Evolutionary conservation across 139 green algal species (phyloP).

Genomic region (Micromonas commoda): DNA sequence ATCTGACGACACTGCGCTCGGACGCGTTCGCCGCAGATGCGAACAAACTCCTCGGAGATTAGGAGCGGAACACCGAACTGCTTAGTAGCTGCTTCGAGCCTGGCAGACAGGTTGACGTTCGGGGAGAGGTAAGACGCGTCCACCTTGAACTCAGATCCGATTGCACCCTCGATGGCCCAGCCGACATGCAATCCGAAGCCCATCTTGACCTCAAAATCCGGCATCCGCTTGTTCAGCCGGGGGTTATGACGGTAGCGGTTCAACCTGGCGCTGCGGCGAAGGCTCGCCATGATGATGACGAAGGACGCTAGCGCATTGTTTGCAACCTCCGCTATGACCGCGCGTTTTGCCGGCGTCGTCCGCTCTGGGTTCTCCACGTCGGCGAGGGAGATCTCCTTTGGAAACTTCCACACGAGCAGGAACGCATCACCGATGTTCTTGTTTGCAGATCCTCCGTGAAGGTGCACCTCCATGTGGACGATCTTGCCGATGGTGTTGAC

Average conservation of each 20-base stretch:
- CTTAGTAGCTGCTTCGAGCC: slow-evolving; percentile 76
- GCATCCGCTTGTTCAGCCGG: slow-evolving; percentile 69
- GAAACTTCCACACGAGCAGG: slow-evolving; percentile 69
- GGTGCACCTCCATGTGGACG: slow-evolving; percentile 77
- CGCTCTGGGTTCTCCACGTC: neutral
- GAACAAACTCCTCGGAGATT: slow-evolving; percentile 68
- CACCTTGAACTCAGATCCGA: slow-evolving; percentile 90
- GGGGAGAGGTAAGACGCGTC: slow-evolving; percentile 91
- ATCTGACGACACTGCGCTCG: slow-evolving; percentile 63
- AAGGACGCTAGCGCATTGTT: slow-evolving; percentile 85
- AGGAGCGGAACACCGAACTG: slow-evolving; percentile 82
- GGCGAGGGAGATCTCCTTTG: slow-evolving; percentile 38
- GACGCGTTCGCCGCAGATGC: slow-evolving; percentile 49
- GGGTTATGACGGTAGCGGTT: slow-evolving; percentile 35
- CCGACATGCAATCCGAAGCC: slow-evolving; percentile 90
- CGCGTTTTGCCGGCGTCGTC: slow-evolving; percentile 13
- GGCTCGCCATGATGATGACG: slow-evolving; percentile 69
- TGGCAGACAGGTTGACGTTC: slow-evolving; percentile 93
- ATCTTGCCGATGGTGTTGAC: slow-evolving; percentile 92
- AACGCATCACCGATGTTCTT: slow-evolving; percentile 98
- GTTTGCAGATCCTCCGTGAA: slow-evolving; percentile 87
- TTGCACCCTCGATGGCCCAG: slow-evolving; percentile 94
- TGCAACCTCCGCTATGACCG: slow-evolving; percentile 36
- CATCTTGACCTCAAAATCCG: slow-evolving; percentile 68
- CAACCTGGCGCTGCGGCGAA: slow-evolving; percentile 55